Conservation (phyloP, 495 filamentous ascomycete species). For the Annulohypoxylon stygium region DNA sequence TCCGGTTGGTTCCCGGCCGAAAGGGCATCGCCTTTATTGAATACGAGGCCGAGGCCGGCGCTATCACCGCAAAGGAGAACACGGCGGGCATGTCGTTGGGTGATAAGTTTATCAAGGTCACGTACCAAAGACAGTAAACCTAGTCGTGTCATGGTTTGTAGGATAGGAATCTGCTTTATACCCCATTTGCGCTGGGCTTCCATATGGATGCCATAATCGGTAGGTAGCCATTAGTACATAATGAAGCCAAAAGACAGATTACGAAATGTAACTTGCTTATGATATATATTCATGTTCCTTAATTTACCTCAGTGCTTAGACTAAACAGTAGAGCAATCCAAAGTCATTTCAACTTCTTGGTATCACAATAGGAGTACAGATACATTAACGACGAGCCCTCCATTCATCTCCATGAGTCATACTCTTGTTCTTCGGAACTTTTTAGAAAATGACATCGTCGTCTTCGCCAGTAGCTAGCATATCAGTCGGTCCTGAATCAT, state of each 20-base stretch:
- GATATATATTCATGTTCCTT: slow-evolving; percentile 8
- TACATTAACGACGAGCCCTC: slow-evolving; percentile 24
- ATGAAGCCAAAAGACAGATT: slow-evolving; percentile 7
- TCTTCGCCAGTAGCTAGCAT: slow-evolving; percentile 89
- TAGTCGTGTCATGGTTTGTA: slow-evolving; percentile 24
- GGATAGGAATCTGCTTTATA: slow-evolving; percentile 31
- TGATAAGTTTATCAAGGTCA: slow-evolving; percentile 77
- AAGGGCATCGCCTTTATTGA: slow-evolving; percentile 96
- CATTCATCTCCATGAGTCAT: not conserved
- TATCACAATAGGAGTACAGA: slow-evolving; percentile 39
- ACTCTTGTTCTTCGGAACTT: not conserved
- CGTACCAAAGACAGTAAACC: slow-evolving; percentile 87
- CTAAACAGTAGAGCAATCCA: slow-evolving; percentile 16
- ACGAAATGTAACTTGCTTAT: not conserved
- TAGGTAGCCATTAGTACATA: not conserved
- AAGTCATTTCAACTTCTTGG: slow-evolving; percentile 38
- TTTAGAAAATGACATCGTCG: slow-evolving; percentile 93
- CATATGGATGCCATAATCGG: not conserved
- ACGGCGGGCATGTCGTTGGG: slow-evolving; percentile 90
- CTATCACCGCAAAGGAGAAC: slow-evolving; percentile 95
- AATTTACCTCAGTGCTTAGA: not conserved
- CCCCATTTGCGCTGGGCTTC: slow-evolving; percentile 13
- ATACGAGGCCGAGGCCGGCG: slow-evolving; percentile 89
- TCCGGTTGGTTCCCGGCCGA: slow-evolving; percentile 86
- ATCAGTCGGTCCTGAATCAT: slow-evolving; percentile 68